Conservation (phyloP, 805 yeast genomes). For the Candida quercuum region DNA sequence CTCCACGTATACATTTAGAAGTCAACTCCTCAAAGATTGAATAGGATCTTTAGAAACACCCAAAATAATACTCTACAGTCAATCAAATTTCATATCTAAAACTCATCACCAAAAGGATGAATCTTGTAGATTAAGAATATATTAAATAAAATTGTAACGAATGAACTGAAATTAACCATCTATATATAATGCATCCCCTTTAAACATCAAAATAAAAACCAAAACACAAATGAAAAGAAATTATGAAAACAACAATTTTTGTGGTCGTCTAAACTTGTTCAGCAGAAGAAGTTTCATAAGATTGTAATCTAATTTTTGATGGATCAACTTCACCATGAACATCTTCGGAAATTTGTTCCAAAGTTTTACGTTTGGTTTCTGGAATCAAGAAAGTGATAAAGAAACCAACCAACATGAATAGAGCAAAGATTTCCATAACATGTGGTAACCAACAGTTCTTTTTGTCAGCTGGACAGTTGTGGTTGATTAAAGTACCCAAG, state of each 20-base stretch:
- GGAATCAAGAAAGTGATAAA: conserved; percentile 65
- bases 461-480: conserved; percentile 55
- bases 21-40: no score
- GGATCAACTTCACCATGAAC: conserved; percentile 75
- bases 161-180: not conserved
- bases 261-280: conserved; percentile 10
- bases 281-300: conserved; percentile 15
- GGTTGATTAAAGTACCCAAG: conserved; percentile 78
- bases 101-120: no score
- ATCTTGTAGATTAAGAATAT: no score
- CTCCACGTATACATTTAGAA: no score
- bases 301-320: conserved; percentile 26
- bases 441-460: conserved; percentile 80
- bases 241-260: not conserved
- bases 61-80: no score
- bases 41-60: no score
- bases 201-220: no score
- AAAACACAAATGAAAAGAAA: not conserved
- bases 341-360: conserved; percentile 77
- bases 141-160: no score
- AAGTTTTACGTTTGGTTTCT: conserved; percentile 88
- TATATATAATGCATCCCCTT: no score
- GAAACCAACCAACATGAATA: conserved; percentile 83
- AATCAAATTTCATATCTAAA: no score
- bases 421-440: conserved; percentile 90